A percentile compares a stretch with the other conserved stretches of the same genome.
These are phyloP conservation scores for Globisporangium middletonii DNA, from an alignment of 352 stramenopile genomes.

Conservation along the genomic window DNA sequence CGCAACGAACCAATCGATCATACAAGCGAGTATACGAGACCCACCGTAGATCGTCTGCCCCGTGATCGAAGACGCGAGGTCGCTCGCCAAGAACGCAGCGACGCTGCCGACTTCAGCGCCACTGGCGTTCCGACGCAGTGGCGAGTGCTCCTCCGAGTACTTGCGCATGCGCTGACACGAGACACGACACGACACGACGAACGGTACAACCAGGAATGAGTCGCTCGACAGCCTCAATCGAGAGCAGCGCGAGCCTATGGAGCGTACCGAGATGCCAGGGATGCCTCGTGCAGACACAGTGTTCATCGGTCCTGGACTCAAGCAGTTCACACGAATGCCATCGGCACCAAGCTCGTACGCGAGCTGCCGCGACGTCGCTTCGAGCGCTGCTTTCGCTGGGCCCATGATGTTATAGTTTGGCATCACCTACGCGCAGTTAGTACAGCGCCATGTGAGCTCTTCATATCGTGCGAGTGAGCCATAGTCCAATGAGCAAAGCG, in stretches of 20 bases:
- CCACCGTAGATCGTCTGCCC: conserved; percentile 88
- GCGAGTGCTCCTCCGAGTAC: conserved; percentile 54
- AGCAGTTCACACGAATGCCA: conserved; percentile 86
- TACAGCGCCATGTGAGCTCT: conserved; percentile 6
- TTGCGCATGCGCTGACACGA: conserved; percentile 65
- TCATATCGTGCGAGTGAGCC: neutral
- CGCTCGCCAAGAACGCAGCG: conserved; percentile 74
- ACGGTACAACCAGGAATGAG: neutral
- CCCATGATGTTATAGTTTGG: conserved; percentile 92
- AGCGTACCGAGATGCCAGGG: conserved; percentile 72
- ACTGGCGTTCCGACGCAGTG: conserved; percentile 67
- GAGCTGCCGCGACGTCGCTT: conserved; percentile 76
- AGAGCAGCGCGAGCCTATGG: neutral
- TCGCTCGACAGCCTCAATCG: neutral
- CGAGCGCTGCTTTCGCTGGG: conserved; percentile 86
- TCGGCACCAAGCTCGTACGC: conserved; percentile 72
- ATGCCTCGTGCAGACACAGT: conserved; percentile 90
- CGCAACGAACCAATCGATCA: neutral
- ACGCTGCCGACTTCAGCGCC: conserved; percentile 73
- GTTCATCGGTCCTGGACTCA: conserved; percentile 88
- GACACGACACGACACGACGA: neutral
- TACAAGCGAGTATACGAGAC: conserved; percentile 3
- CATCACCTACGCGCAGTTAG: conserved; percentile 46
- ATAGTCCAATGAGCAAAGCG: neutral
- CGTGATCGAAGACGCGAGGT: conserved; percentile 70